Conservation (phyloP, 2,329 filamentous ascomycete genomes). For the Colletotrichum sublineola region DNA sequence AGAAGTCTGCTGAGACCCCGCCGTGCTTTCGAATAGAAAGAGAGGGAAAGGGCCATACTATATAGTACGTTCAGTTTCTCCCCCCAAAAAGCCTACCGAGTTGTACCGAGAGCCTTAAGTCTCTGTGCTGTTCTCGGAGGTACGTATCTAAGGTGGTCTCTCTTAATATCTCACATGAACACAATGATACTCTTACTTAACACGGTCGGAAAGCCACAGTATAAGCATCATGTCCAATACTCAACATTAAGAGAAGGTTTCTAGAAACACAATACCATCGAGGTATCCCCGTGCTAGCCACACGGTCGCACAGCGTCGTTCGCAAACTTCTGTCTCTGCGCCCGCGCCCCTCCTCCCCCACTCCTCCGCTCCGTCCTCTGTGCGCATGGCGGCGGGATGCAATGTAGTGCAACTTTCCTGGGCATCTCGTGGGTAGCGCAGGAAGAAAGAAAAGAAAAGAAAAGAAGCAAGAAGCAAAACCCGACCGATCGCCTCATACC, state of each 20-base stretch:
- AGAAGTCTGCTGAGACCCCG: neutral
- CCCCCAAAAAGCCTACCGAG: neutral
- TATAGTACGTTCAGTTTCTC: neutral
- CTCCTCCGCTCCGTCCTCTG: slow-evolving; percentile 24
- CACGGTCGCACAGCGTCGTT: slow-evolving; percentile 30
- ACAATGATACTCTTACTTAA: neutral
- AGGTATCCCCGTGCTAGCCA: neutral
- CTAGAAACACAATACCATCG: neutral
- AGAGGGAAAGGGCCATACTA: neutral
- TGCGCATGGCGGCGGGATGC: slow-evolving; percentile 13
- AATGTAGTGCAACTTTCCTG: slow-evolving; percentile 12
- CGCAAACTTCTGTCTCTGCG: slow-evolving; percentile 26
- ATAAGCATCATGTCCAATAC: neutral
- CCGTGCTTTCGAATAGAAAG: neutral
- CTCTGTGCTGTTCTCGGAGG: neutral
- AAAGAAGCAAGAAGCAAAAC: neutral
- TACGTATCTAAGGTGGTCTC: neutral
- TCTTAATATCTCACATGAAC: too few species aligned
- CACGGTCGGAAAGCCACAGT: neutral
- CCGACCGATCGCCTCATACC: slow-evolving; percentile 27
- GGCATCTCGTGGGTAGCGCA: slow-evolving; percentile 4
- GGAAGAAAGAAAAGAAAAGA: neutral
- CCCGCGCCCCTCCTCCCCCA: slow-evolving; percentile 11
- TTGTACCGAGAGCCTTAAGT: neutral
- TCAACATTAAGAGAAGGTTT: neutral